phyloP scores from a whole-genome alignment of 192 early-diverging fungal genomes.

The Phycomyces blakesleeanus region DNA sequence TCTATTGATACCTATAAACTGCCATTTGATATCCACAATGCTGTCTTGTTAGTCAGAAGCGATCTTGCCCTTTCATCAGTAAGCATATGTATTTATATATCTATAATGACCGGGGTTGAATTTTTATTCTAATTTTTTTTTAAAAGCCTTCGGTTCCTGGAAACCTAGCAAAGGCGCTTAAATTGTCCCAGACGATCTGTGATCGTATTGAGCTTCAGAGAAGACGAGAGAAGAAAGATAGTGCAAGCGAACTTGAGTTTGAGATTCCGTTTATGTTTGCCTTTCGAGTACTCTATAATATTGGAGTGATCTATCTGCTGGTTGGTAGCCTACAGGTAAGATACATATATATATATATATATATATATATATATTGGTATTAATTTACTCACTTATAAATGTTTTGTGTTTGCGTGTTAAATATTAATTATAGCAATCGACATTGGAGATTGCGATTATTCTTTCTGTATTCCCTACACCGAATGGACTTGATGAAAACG shows the following conservation, averaged over 20 bases:
- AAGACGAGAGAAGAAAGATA: conserved; percentile 17
- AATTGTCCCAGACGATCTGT: conserved; percentile 30
- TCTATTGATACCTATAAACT: conserved; percentile 23
- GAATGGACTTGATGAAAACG: conserved; percentile 18
- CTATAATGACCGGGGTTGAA: background rate
- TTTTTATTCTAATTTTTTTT: no score
- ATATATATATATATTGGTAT: no score
- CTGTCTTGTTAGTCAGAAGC: conserved; percentile 24
- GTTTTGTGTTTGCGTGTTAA: no score
- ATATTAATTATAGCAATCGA: conserved; percentile 34
- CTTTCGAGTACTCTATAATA: conserved; percentile 34
- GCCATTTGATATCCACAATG: conserved; percentile 34
- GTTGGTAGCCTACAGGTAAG: conserved; percentile 34
- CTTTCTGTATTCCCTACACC: conserved; percentile 32
- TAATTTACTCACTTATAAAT: no score
- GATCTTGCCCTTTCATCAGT: conserved; percentile 32
- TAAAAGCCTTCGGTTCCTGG: conserved; percentile 26
- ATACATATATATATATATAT: no score
- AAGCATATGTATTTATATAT: background rate
- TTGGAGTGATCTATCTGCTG: conserved; percentile 35
- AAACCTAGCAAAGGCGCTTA: conserved; percentile 28
- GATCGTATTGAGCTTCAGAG: conserved; percentile 32
- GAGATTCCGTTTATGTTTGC: conserved; percentile 37
- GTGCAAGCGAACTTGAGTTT: conserved; percentile 3
- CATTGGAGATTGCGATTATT: conserved; percentile 34